Evolutionary conservation across 305 asterid species (phyloP), one percentile per base, ranked within the genome.

Genomic region (Fraxinus velutina): DNA sequence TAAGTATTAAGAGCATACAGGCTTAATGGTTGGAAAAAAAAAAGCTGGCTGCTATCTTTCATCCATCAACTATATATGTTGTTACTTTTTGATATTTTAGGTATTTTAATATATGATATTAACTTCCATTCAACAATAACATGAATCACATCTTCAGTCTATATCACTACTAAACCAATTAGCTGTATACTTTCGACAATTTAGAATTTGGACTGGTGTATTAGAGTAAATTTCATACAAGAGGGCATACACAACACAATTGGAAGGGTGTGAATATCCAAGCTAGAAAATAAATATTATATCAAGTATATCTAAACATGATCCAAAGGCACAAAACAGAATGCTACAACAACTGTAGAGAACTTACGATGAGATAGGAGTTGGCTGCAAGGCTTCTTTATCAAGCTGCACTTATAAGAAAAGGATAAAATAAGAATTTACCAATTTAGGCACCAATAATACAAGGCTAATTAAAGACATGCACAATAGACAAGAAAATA

Each of bases 321-420:
- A 80, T 36, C 19, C 73, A 8, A 55, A 62, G 64, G 75, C 66
- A 47, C 33, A 21, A 24, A 64, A 2, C 44, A n/a, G 27, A 33
- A 57, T 60, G 75, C 81, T 12, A 50, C 47, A 66, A 22, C 32
- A 68, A 27, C 37, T 75, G 72, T 9, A 81, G 72, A 84, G 66
- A 86, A 86, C 92, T 90, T 83, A 94, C 99, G 95, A 94, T 77
- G 97, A 92, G 77, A 91, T 81, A 22, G 98, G 97, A 89, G 92
- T 94, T 84, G 96, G 91, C 87, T 90, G 98, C 81, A 86, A 87
- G 81, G 88, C 81, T 75, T 92, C 92, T 88, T 85, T 92, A 82
- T 92, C 93, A 4, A 93, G 87, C 99, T 96, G 93, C 95, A 91
- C 55, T 39, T 77, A 75, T 19, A 77, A 78, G 78, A 77, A 84